A percentile compares a stretch with the other conserved stretches of the same genome.
Conservation (phyloP, 2,329 filamentous ascomycete species). For the Sordariomycetes sp. region DNA sequence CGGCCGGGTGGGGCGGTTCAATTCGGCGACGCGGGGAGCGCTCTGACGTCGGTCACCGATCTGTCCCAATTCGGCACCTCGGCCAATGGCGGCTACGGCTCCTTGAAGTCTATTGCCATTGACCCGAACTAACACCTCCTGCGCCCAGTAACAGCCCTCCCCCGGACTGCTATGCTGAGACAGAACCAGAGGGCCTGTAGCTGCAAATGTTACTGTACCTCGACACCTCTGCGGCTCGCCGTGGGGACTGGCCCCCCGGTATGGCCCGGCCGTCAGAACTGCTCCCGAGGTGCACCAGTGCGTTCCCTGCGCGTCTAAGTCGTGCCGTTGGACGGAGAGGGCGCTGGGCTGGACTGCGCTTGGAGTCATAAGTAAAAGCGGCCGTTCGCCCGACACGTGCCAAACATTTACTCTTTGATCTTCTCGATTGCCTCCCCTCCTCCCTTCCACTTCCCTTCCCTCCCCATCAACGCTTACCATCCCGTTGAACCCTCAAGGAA, state of each 20-base stretch:
- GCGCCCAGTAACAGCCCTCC: too few relatives aligned
- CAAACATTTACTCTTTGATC: background rate
- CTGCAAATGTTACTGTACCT: too few relatives aligned
- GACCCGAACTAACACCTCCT: slow-evolving; percentile 4
- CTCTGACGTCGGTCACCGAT: too few relatives aligned
- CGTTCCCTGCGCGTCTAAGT: too few relatives aligned
- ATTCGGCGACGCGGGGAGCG: too few relatives aligned
- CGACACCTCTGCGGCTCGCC: too few relatives aligned
- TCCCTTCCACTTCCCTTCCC: slow-evolving; percentile 1
- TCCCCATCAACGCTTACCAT: background rate
- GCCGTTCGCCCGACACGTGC: slow-evolving; percentile 10
- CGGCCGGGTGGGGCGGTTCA: slow-evolving; percentile 1
- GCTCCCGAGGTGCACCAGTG: background rate
- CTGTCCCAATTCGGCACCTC: slow-evolving; percentile 28
- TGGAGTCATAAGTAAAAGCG: too few relatives aligned
- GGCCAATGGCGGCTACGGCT: slow-evolving; percentile 32
- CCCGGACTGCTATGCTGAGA: too few relatives aligned
- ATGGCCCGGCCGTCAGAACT: too few relatives aligned
- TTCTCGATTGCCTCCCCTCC: slow-evolving; percentile 5
- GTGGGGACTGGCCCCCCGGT: too few relatives aligned
- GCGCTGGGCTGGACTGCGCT: background rate
- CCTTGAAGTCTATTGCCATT: slow-evolving; percentile 1
- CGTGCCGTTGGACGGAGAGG: too few relatives aligned
- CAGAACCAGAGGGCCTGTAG: too few relatives aligned
- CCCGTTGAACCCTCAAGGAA: background rate